Base-by-base conservation (phyloP, 805 yeast species). In the Zygosaccharomyces pseudorouxii region DNA sequence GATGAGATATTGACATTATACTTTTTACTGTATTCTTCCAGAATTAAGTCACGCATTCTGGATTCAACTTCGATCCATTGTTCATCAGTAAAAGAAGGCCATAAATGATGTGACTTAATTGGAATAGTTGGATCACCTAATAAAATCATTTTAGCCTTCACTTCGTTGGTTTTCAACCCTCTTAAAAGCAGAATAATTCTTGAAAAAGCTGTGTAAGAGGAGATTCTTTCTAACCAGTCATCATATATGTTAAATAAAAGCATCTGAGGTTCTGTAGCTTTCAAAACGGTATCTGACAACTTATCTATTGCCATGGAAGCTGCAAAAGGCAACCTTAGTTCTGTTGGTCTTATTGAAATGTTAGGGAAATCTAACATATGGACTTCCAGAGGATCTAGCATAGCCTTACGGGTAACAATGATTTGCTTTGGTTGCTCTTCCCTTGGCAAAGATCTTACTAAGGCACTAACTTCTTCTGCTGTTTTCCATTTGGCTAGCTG, bases 401-500 rank as follows among this genome's bases (percentile, higher is more conserved):
- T 84, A 11, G 96, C 95, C 59, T 86, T 88, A 58, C 98, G 74
- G 0, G 97, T 86, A 8, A 88, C 90, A 62, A 93, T 86, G 51
- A 93, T 71, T 67, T 90, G 96, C 59, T 86, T 86, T 2, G 99
- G 99, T 60, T 89, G 97, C 67, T 93, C 97, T 59, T 92, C 97
- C 47, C 81, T 76, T 0, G 97, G 97, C 46, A 93, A 70, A 0
- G 97, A 87, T 38, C 97, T 76, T 16, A 93, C 78, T 54, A 93
- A 71, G 0, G 96, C 95, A 12, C 97, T 92, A 19, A 89, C 95
- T 67, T 92, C 98, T 68, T 93, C 99, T 0, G 99, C 98, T 1
- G 98, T 83, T 65, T 92, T 93, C 99, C 99, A 93, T 64, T 93
- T 93, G 1, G 98, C 90, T 55, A 93, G 71, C 62, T 93, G 97